Evolutionary conservation across 768 basidiomycete species (phyloP).

Genomic region (button mushroom (Agaricus bisporus)): DNA sequence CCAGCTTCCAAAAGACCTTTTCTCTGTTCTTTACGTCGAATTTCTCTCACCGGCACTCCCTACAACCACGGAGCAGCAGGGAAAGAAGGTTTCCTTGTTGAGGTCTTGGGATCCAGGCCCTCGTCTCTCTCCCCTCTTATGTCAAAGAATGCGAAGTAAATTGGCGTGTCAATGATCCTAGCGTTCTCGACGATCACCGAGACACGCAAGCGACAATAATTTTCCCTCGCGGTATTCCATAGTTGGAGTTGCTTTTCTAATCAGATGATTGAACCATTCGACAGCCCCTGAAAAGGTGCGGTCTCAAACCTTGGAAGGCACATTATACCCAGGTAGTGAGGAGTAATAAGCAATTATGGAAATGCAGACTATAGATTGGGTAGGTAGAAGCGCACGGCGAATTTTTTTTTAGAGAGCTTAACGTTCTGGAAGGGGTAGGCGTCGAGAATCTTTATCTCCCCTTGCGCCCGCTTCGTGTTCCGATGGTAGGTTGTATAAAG

Average conservation of each 20-base stretch:
- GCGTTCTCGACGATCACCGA: not conserved
- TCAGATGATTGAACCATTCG: not conserved
- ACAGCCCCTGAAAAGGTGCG: not conserved
- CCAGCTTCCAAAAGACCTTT: constrained; percentile 9
- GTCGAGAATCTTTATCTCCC: constrained; percentile 3
- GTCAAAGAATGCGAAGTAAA: constrained; percentile 5
- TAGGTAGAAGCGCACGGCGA: too few species aligned
- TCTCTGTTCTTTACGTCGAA: constrained; percentile 5
- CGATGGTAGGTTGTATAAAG: constrained; percentile 4
- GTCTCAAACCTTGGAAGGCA: not conserved
- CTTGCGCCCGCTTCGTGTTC: constrained; percentile 2
- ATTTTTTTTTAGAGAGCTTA: not conserved
- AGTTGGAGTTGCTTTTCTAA: not conserved
- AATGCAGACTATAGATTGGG: not conserved
- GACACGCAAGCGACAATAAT: not conserved
- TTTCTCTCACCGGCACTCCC: constrained; percentile 10
- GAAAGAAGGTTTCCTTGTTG: constrained; percentile 4
- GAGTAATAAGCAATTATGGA: not conserved
- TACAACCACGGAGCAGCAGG: constrained; percentile 9
- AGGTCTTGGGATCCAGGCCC: not conserved
- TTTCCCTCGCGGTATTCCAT: not conserved
- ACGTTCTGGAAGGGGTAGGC: not conserved
- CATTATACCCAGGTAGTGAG: not conserved
- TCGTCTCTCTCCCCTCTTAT: not conserved
- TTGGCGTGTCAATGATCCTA: constrained; percentile 1